Conservation (phyloP, 768 basidiomycete genomes). For the Boletus tylopilopsis region DNA sequence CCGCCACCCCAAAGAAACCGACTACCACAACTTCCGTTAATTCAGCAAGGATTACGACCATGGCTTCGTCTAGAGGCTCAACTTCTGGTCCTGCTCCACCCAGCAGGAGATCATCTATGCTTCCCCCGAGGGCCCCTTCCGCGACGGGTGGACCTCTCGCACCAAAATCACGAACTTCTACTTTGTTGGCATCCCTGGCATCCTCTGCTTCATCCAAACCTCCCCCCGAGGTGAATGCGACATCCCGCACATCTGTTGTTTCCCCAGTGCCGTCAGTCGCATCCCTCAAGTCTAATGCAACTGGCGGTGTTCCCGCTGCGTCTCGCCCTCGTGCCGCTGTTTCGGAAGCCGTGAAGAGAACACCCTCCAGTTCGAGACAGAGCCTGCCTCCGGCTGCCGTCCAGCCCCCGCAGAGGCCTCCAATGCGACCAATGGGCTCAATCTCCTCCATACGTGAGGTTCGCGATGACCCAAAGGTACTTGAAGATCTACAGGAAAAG, state of each 20-base stretch:
- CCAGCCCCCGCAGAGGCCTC: slow-evolving; percentile 34
- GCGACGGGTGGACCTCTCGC: slow-evolving; percentile 36
- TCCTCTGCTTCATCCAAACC: slow-evolving; percentile 21
- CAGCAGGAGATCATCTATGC: slow-evolving; percentile 30
- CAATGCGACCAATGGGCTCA: slow-evolving; percentile 51
- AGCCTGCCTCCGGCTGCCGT: slow-evolving; percentile 31
- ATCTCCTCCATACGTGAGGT: slow-evolving; percentile 75
- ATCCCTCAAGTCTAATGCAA: slow-evolving; percentile 42
- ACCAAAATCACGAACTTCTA: slow-evolving; percentile 37
- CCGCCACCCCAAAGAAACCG: slow-evolving; percentile 29
- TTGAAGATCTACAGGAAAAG: slow-evolving; percentile 59
- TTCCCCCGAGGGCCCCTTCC: slow-evolving; percentile 34
- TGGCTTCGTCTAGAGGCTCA: slow-evolving; percentile 31
- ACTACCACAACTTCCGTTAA: slow-evolving; percentile 27
- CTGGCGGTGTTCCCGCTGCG: slow-evolving; percentile 21
- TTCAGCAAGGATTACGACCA: slow-evolving; percentile 31
- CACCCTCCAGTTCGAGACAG: slow-evolving; percentile 39
- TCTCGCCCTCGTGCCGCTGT: slow-evolving; percentile 63
- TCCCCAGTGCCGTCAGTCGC: slow-evolving; percentile 53
- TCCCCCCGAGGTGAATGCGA: slow-evolving; percentile 21
- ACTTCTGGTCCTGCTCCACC: slow-evolving; percentile 31
- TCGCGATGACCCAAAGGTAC: slow-evolving; percentile 54
- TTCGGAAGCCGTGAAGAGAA: slow-evolving; percentile 60
- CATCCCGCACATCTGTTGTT: slow-evolving; percentile 46
- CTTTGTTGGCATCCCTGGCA: slow-evolving; percentile 26